A percentile compares a stretch with the other conserved stretches of the same genome.
Evolutionary conservation across 169 alveolate species (phyloP).

Genomic region (Eimeria praecox): DNA sequence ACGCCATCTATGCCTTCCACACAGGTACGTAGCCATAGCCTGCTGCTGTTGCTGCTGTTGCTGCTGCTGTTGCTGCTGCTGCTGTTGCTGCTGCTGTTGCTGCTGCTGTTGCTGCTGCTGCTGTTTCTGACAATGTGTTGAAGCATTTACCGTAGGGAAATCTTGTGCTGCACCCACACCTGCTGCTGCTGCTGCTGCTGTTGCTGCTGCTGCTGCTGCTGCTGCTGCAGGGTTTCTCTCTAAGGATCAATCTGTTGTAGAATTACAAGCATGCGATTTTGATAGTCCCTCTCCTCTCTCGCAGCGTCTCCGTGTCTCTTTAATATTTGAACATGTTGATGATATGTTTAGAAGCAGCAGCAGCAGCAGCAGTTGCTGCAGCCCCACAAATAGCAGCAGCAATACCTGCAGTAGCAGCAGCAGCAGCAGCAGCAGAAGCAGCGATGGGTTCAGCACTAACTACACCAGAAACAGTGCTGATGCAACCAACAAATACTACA

Average conservation of each 20-base stretch:
- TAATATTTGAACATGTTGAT: slow-evolving; percentile 31
- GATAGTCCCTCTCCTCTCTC: slow-evolving; percentile 12
- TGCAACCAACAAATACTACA: no score
- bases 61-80: background rate
- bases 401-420: slow-evolving; percentile 9
- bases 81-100: background rate
- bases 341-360: slow-evolving; percentile 7
- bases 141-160: background rate
- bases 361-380: slow-evolving; percentile 65
- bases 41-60: background rate
- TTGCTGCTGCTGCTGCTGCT: slow-evolving; percentile 26
- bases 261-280: background rate
- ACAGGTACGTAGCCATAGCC: slow-evolving; percentile 6
- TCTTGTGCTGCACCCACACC: background rate
- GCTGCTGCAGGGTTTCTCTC: slow-evolving; percentile 66
- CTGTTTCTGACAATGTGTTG: background rate
- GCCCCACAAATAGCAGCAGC: slow-evolving; percentile 26
- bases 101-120: background rate
- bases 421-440: background rate
- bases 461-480: background rate
- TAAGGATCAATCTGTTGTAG: slow-evolving; percentile 11
- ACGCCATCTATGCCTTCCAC: slow-evolving; percentile 33
- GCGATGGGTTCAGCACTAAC: background rate
- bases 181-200: background rate
- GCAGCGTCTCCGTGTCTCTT: slow-evolving; percentile 43